Base-by-base conservation (phyloP, 2,329 filamentous ascomycete species). In the Hymenoscyphus albidus region DNA sequence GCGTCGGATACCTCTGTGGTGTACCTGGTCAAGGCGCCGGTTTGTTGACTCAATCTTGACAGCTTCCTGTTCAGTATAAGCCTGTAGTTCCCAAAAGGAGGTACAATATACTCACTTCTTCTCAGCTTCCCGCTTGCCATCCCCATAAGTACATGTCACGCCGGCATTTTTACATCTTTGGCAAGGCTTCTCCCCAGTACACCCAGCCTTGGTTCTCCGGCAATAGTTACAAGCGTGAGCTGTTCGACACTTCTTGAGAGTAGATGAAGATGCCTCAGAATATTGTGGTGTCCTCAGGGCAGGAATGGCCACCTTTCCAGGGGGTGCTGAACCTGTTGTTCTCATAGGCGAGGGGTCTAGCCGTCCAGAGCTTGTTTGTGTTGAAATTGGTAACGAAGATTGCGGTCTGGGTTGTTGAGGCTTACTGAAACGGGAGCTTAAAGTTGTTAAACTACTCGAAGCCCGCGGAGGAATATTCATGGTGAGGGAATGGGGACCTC, bases 171-270 rank as follows among this genome's bases (percentile, higher is more conserved):
- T 66, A 64, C 77, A 78, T 63, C 75, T 69, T 31, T 38, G 48
- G 22, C 77, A 78, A 7, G 77, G 76, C 10, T 68, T 59, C 0
- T 57, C 68, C 0, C 77, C 77, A 0, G 73, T 76, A 62, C 77
- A 79, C 40, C 75, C 77, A 0, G 74, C 71, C 62, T 79, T 79
- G 13, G 74, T 71, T 42, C 65, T 68, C 2, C 77, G 72, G 66
- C 77, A 79, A n/a, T 68, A 61, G 2, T 70, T 63, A 62, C 77
- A 78, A 5, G 77, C 77, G 57, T 73, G 72, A 40, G 68, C 65
- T 9, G 69, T 73, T 32, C 71, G 64, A 1, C 65, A 69, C 64
- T 71, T 71, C 62, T 70, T 70, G 38, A 27, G 27, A 40, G 32
- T 27, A 22, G 64, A 60, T 55, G 62, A 39, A 4, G 60, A 44